Base-by-base conservation (phyloP, 1,284 basidiomycete species). In the Inonotus hispidus region DNA sequence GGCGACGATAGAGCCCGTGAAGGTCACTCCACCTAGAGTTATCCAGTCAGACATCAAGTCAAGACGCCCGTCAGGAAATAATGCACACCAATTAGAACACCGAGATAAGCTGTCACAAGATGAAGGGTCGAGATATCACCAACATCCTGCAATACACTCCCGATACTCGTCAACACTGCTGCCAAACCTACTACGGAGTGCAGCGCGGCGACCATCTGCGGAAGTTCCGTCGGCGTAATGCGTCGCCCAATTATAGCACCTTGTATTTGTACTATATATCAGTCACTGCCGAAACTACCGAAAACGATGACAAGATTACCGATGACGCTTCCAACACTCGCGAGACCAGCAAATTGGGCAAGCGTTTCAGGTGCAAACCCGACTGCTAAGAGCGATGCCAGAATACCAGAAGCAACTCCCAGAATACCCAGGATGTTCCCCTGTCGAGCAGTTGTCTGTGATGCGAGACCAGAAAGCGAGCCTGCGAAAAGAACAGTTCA, bases 101-200 rank as follows among this genome's bases (percentile, higher is more conserved):
- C 91, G 32, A 93, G 79, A 71, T 93, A 92, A 1, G 92, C 91
- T 0, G 90, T 90, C 25, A 90, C 83, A 58, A 90, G 77, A 69
- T 93, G 91, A 35, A 93, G 75, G 1, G 79, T 85, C 1, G 85
- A 81, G 19, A 85, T 74, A 69, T 90, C 86, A 11, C 79, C 76
- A 27, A 82, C 75, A 64, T 90, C 84, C 11, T 82, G 80, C 23
- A 93, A 74, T 6, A 93, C 90, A 68, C 88, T 90, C 7, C 77
- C 91, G 35, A 92, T 87, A 56, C 86, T 90, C 13, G 92, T 93
- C 68, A 93, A 76, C 32, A 93, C 90, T 1, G 91, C 91, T 1
- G 91, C 91, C 21, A 93, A 80, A 72, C 91, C 91, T 53, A 93
- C 91, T 19, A 92, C 91, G 37, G 87, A 90, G 70, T 93, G 90